These are phyloP conservation scores for Phycomyces blakesleeanus DNA, from an alignment of 192 early-diverging fungal species.

Conservation along the genomic window DNA sequence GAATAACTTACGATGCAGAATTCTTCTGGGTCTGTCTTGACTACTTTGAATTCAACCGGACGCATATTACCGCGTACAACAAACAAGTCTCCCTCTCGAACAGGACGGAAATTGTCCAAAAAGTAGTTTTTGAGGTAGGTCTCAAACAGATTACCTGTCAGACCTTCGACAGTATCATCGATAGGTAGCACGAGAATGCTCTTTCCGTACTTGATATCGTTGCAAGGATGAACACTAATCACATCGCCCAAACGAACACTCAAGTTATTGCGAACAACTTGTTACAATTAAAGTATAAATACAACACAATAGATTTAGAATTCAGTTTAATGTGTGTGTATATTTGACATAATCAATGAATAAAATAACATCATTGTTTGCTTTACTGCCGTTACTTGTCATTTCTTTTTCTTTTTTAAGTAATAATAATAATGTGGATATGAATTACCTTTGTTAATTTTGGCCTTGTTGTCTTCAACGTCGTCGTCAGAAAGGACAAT, in stretches of 20 bases:
- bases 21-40: constrained; percentile 89
- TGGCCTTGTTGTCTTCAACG: constrained; percentile 88
- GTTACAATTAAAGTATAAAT: too few relatives aligned
- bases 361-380: too few relatives aligned
- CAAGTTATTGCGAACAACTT: constrained; percentile 94
- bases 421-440: too few relatives aligned
- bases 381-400: too few relatives aligned
- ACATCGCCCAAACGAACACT: constrained; percentile 94
- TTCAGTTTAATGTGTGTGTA: too few relatives aligned
- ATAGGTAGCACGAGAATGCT: constrained; percentile 96
- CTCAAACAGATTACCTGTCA: constrained; percentile 97
- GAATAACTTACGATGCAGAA: constrained; percentile 86
- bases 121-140: constrained; percentile 98
- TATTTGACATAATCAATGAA: too few relatives aligned
- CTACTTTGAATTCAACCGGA: constrained; percentile 98
- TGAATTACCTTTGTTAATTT: constrained; percentile 83
- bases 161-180: constrained; percentile 96
- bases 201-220: constrained; percentile 97
- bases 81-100: constrained; percentile 92
- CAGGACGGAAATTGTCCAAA: constrained; percentile 94
- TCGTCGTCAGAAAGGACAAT: constrained; percentile 91
- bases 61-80: constrained; percentile 94
- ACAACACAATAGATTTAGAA: too few relatives aligned
- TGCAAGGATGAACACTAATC: constrained; percentile 89
- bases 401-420: too few relatives aligned